These are phyloP conservation scores for Fraxinus quadrangulata DNA, from an alignment of 257 asterid genomes.

Conservation along the genomic window DNA sequence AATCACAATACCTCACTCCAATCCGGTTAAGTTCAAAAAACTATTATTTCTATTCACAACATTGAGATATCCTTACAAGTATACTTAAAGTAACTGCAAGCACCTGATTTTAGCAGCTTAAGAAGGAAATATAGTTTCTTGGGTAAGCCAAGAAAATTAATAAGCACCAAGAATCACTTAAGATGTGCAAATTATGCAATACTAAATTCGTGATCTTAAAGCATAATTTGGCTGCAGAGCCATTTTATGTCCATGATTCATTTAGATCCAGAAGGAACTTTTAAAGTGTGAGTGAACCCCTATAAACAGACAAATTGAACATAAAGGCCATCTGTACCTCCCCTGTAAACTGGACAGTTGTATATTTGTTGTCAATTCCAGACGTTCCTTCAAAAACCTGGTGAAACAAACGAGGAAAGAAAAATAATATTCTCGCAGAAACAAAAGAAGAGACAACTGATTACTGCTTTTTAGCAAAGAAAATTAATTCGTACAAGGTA, in stretches of 20 bases:
- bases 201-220: background rate
- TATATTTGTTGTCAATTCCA: slow-evolving; percentile 94
- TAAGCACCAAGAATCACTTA: background rate
- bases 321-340: slow-evolving; percentile 54
- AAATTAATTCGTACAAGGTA: slow-evolving; percentile 1
- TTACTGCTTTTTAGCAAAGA: background rate
- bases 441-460: background rate
- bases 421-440: slow-evolving; percentile 9
- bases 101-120: background rate
- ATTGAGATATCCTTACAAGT: background rate
- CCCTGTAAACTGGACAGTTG: slow-evolving; percentile 97
- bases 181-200: background rate
- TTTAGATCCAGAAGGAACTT: background rate
- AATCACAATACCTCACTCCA: background rate
- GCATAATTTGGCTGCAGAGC: background rate
- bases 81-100: background rate
- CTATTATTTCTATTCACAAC: background rate
- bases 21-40: background rate
- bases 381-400: slow-evolving; percentile 99
- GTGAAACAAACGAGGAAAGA: slow-evolving; percentile 19
- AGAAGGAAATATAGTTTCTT: background rate
- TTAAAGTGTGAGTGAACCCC: background rate
- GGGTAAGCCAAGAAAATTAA: background rate
- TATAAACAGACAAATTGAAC: background rate
- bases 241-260: background rate